Base-by-base conservation (phyloP, 192 early-diverging fungal genomes). In the Entrophospora sp. region DNA sequence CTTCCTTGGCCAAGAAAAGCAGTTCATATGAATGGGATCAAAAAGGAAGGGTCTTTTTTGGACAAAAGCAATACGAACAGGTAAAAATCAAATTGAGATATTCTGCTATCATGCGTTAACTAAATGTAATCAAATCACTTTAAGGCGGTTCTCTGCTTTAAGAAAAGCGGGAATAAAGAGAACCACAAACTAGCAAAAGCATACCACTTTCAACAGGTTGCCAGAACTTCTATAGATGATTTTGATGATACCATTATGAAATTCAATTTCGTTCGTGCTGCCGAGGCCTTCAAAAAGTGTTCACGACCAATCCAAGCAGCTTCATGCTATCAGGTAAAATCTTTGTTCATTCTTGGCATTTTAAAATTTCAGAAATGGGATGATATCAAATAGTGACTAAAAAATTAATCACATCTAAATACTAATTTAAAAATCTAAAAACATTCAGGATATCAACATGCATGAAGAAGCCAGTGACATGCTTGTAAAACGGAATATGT, bases 101-200 rank as follows among this genome's bases (percentile, higher is more conserved):
- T 25, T 30, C 4, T 64, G 0, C 4, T 30, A 31, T 12, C 14
- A 22, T 37, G 22, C 3, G 1, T 14, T 9, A 22, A 49, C n/a
- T 48, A 46, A 32, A 31, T n/a, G n/a, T 34, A 49, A 24, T 1
- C 10, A 36, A 34, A 28, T 36, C 18, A 18, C 49, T 48, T 49
- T 61, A 30, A 64, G 61, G 61, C 61, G n/a, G 36, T 64, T 48
- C 35, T 49, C 45, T 64, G 61, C 16, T 64, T 64, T 20, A 34
- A 51, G 27, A 64, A 64, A 24, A 51, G 61, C 10, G 18, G 18
- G 49, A 51, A 64, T 49, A 16, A 36, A 16, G 18, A 49, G 9
- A 22, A 9, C 16, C 20, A 12, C 4, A 34, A 64, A 14, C 32
- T 64, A 16, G 31, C 61, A 5, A 24, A 49, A 10, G 61, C 61